A percentile compares a stretch with the other conserved stretches of the same genome.
These are phyloP conservation scores for Zygoascus bituminiphila DNA, from an alignment of 805 yeast species.

Conservation along the genomic window DNA sequence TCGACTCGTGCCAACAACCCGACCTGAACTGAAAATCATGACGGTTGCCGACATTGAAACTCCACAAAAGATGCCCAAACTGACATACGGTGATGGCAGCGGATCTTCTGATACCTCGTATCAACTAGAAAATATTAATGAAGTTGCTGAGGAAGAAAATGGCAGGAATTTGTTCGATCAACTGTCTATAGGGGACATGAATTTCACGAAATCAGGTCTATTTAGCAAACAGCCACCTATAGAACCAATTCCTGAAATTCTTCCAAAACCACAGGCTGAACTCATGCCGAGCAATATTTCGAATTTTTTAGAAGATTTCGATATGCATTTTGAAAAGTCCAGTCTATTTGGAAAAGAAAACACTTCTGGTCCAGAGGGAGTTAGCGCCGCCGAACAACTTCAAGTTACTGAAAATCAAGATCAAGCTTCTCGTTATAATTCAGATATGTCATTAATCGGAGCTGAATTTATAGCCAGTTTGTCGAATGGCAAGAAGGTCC, in stretches of 20 bases:
- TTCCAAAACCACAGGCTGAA: not conserved
- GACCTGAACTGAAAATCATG: not conserved
- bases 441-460: not conserved
- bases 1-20: not conserved
- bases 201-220: not conserved
- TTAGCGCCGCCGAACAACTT: no score
- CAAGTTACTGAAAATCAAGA: no score
- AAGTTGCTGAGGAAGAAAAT: not conserved
- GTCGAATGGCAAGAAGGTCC: not conserved
- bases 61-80: not conserved
- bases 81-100: not conserved
- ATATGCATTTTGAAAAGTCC: not conserved
- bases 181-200: not conserved
- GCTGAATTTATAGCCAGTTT: not conserved
- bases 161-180: not conserved
- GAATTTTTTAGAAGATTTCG: not conserved
- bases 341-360: not conserved
- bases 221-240: not conserved
- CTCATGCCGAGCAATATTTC: not conserved
- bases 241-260: not conserved
- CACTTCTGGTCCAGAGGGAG: no score
- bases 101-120: not conserved
- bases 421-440: no score
- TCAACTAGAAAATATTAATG: not conserved
- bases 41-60: not conserved